Evolutionary conservation across 164 flowering plant genomes (phyloP).

Genomic region (Liriodendron chinense): DNA sequence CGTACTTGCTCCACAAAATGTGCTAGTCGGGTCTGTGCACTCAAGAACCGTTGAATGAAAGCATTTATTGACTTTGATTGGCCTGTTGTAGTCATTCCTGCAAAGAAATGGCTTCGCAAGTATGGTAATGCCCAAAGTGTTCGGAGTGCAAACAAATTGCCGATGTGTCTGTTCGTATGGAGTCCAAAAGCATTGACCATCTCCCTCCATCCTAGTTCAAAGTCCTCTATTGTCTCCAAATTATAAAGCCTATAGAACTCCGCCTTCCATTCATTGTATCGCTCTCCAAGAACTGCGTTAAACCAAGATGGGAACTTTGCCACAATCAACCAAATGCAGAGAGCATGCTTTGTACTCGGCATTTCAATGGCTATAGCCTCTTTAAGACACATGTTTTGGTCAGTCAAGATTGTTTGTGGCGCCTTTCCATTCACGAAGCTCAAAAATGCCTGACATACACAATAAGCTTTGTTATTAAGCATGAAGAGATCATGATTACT

Average conservation of each 20-base stretch:
- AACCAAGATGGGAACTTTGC: slow-evolving; percentile 99
- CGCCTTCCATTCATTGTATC: slow-evolving; percentile 90
- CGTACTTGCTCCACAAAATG: slow-evolving; percentile 90
- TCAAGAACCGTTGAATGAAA: slow-evolving; percentile 84
- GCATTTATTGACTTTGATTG: slow-evolving; percentile 83
- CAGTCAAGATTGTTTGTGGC: slow-evolving; percentile 84
- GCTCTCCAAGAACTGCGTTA: slow-evolving; percentile 81
- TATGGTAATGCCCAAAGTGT: slow-evolving; percentile 82
- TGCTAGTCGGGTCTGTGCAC: slow-evolving; percentile 80
- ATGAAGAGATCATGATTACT: background rate
- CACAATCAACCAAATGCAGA: slow-evolving; percentile 89
- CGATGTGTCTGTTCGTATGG: slow-evolving; percentile 73
- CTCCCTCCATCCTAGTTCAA: slow-evolving; percentile 85
- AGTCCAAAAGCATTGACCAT: slow-evolving; percentile 76
- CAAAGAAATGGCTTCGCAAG: slow-evolving; percentile 83
- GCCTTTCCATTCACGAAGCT: slow-evolving; percentile 91
- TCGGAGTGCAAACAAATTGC: slow-evolving; percentile 60
- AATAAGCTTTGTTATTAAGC: background rate
- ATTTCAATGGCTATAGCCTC: slow-evolving; percentile 80
- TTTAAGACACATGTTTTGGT: slow-evolving; percentile 82
- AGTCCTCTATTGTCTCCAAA: slow-evolving; percentile 75
- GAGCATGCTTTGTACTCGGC: slow-evolving; percentile 80
- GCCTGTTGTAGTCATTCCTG: slow-evolving; percentile 71
- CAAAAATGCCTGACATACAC: slow-evolving; percentile 54
- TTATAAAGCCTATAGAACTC: slow-evolving; percentile 82